Conservation (phyloP, 257 asterid genomes). For the Solanum neorickii region DNA sequence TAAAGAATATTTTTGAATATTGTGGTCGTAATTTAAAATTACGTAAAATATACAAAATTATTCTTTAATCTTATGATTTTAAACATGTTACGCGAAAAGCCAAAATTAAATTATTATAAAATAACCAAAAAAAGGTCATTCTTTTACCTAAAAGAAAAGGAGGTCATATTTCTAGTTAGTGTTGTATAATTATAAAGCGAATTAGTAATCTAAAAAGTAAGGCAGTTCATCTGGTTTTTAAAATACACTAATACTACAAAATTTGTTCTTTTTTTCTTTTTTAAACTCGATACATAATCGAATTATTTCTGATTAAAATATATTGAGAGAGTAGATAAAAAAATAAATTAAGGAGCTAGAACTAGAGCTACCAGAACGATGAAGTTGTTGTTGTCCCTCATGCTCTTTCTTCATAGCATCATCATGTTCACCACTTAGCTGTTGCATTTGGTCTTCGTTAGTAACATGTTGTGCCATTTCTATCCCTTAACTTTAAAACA, state of each 20-base stretch:
- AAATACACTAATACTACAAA: neutral
- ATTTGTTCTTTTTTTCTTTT: neutral
- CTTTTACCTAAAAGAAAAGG: too few relatives aligned
- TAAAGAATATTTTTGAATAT: too few relatives aligned
- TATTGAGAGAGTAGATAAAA: neutral
- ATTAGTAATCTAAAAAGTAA: neutral
- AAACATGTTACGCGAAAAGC: too few relatives aligned
- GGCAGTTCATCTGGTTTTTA: neutral
- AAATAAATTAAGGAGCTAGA: neutral
- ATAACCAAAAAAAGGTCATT: too few relatives aligned
- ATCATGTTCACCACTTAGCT: neutral
- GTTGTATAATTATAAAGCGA: neutral
- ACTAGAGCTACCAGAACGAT: slow-evolving; percentile 7
- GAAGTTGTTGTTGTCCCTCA: neutral
- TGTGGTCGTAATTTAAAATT: too few relatives aligned
- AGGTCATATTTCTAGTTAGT: too few relatives aligned
- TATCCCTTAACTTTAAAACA: neutral
- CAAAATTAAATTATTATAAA: too few relatives aligned
- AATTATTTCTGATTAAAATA: neutral
- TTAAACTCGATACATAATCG: neutral
- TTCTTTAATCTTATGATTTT: too few relatives aligned
- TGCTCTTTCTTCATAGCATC: neutral
- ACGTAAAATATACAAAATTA: too few relatives aligned
- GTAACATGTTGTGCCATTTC: neutral
- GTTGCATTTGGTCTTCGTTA: neutral